Base-by-base conservation (phyloP, 768 basidiomycete genomes). In the Trichaptum fuscoviolaceum region DNA sequence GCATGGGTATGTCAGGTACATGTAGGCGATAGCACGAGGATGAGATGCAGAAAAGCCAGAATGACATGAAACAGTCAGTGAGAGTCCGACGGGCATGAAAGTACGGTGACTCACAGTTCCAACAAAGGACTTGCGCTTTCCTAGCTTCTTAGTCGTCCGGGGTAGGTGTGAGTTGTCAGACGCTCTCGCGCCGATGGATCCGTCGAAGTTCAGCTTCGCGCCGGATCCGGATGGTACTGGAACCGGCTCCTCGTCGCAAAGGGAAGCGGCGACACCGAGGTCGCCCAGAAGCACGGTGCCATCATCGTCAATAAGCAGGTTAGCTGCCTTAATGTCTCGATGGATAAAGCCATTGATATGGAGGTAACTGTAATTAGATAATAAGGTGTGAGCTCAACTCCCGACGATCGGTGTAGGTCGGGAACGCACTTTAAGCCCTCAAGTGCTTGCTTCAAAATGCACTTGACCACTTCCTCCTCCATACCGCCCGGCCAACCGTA, bases 271-370 rank as follows among this genome's bases (percentile, higher is more conserved):
- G 26, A 96, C 95, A 4, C 96, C 96, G 35, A 98, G 84, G 76
- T 98, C 96, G 35, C 94, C 95, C 15, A 97, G 78, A 2, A 98
- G 84, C 35, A 97, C 93, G 0, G 92, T 95, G 63, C 93, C 92
- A 69, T 93, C 90, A 68, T 95, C 90, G 70, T 96, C 94, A 64
- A 96, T 86, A 62, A 98, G 88, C 10, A 98, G 82, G 73, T 98
- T 98, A 15, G 93, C 96, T 3, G 94, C 93, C 77, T 98, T 98
- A 71, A 98, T 76, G 73, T 98, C 96, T 27, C 96, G 87, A 74
- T 98, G 93, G n/a, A 94, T 91, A 74, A 93, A 91, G 0, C 91
- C 92, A 68, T 95, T 96, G 65, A 85, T 82, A 72, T 96, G 93
- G n/a, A 95, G 83, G 70, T 95, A 94, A 70, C 91, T 93, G 69